These are phyloP conservation scores for Umbelopsis ramanniana DNA, from an alignment of 192 early-diverging fungal species.

Conservation along the genomic window DNA sequence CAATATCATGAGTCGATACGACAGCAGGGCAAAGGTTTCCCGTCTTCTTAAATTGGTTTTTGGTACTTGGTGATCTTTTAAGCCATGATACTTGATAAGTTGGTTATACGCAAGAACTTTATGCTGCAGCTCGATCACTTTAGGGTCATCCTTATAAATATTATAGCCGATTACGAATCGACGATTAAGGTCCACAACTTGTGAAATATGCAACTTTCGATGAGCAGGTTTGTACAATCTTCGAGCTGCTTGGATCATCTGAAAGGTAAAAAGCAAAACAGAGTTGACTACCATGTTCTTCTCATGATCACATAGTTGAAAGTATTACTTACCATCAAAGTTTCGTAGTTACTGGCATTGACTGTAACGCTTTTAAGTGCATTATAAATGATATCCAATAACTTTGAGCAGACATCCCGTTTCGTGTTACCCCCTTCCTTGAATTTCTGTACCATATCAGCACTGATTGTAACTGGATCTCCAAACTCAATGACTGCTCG, in stretches of 20 bases:
- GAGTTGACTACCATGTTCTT: not conserved
- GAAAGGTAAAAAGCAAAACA: conserved; percentile 2
- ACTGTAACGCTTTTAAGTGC: conserved; percentile 87
- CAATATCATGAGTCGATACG: conserved; percentile 69
- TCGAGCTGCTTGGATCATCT: conserved; percentile 91
- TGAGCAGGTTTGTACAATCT: conserved; percentile 89
- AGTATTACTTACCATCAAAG: conserved; percentile 69
- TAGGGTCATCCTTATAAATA: conserved; percentile 78
- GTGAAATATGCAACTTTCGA: conserved; percentile 82
- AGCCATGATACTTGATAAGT: conserved; percentile 87
- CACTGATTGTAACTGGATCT: conserved; percentile 77
- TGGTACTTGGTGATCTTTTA: conserved; percentile 95
- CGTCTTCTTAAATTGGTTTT: conserved; percentile 73
- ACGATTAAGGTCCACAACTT: conserved; percentile 88
- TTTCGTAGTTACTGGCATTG: conserved; percentile 91
- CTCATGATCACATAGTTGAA: too few relatives aligned
- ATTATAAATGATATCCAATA: conserved; percentile 79
- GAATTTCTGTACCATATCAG: conserved; percentile 84
- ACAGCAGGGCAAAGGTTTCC: conserved; percentile 68
- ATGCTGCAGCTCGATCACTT: conserved; percentile 73
- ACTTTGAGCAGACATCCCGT: conserved; percentile 75
- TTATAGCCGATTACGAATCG: conserved; percentile 86
- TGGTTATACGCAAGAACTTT: conserved; percentile 85
- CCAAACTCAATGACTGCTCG: conserved; percentile 98
- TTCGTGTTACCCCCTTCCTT: conserved; percentile 79